A percentile compares a stretch with the other conserved stretches of the same genome.
Evolutionary conservation across 305 asterid genomes (phyloP).

Genomic region (Solanum aculeatissimum): DNA sequence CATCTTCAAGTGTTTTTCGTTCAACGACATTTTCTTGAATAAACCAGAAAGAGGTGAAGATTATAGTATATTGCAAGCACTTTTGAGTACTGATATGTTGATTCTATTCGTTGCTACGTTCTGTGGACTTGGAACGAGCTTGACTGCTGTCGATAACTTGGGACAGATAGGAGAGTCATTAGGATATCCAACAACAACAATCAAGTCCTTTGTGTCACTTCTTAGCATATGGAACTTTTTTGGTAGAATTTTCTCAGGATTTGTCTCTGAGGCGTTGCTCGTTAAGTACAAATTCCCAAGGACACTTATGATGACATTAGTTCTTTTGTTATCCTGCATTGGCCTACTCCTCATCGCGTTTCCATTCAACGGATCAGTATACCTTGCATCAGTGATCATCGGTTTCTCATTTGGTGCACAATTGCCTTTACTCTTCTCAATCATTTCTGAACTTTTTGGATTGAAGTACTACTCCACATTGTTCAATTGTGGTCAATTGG

Average conservation of each 20-base stretch:
- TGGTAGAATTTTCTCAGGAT: conserved; percentile 66
- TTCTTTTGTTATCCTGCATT: conserved; percentile 41
- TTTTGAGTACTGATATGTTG: conserved; percentile 51
- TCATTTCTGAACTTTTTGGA: conserved; percentile 69
- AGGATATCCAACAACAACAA: conserved; percentile 55
- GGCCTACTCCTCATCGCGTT: conserved; percentile 59
- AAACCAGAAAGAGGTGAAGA: conserved; percentile 71
- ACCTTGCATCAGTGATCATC: conserved; percentile 45
- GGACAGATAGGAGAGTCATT: conserved; percentile 73
- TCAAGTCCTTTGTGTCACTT: conserved; percentile 53
- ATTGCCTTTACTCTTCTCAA: conserved; percentile 42
- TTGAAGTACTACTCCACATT: conserved; percentile 54
- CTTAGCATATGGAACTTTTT: conserved; percentile 72
- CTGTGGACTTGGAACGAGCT: conserved; percentile 67
- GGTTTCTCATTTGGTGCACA: conserved; percentile 82
- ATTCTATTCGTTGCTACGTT: conserved; percentile 51
- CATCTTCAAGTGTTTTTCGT: conserved; percentile 12
- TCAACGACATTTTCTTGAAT: conserved; percentile 22
- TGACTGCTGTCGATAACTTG: conserved; percentile 71
- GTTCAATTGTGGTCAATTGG: conserved; percentile 75
- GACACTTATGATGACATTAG: conserved; percentile 55
- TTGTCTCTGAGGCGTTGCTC: conserved; percentile 48
- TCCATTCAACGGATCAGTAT: conserved; percentile 57
- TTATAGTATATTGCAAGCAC: conserved; percentile 61
- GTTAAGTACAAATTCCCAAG: conserved; percentile 47